These are phyloP conservation scores for Daedalea quercina DNA, from an alignment of 768 basidiomycete species.

Conservation along the genomic window DNA sequence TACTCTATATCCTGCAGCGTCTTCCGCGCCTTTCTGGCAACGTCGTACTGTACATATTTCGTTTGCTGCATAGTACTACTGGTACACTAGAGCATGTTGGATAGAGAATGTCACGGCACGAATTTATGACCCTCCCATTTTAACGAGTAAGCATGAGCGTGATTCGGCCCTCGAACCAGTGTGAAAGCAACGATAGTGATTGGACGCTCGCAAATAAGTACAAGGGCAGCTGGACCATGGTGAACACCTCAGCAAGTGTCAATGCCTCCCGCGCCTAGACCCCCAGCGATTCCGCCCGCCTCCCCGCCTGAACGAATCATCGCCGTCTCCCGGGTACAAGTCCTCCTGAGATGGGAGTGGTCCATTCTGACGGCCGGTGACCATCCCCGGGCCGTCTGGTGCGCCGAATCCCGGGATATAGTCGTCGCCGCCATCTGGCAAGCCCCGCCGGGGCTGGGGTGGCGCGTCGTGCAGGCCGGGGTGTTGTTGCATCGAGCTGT, in stretches of 20 bases:
- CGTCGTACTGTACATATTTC: not conserved
- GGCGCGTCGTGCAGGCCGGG: constrained; percentile 18
- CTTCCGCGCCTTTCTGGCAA: not conserved
- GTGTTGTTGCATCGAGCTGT: constrained; percentile 1
- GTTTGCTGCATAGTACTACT: not conserved
- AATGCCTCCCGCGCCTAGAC: not conserved
- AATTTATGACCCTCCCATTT: not conserved
- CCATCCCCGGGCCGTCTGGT: constrained; percentile 15
- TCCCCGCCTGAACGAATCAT: not conserved
- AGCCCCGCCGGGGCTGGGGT: not conserved
- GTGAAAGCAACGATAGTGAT: too few species aligned
- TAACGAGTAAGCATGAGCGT: too few species aligned
- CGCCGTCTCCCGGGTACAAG: constrained; percentile 23
- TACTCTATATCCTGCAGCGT: not conserved
- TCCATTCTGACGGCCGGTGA: constrained; percentile 24
- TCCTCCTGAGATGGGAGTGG: constrained; percentile 48
- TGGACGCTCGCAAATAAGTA: too few species aligned
- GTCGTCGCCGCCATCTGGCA: constrained; percentile 38
- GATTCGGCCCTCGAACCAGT: too few species aligned
- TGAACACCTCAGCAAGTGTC: not conserved
- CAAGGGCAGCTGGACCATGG: too few species aligned
- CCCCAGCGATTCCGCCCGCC: not conserved
- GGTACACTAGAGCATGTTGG: not conserved
- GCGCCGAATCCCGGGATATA: constrained; percentile 50
- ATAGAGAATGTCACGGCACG: not conserved